Conservation (phyloP, 768 basidiomycete genomes). For the Scleroderma bovista region DNA sequence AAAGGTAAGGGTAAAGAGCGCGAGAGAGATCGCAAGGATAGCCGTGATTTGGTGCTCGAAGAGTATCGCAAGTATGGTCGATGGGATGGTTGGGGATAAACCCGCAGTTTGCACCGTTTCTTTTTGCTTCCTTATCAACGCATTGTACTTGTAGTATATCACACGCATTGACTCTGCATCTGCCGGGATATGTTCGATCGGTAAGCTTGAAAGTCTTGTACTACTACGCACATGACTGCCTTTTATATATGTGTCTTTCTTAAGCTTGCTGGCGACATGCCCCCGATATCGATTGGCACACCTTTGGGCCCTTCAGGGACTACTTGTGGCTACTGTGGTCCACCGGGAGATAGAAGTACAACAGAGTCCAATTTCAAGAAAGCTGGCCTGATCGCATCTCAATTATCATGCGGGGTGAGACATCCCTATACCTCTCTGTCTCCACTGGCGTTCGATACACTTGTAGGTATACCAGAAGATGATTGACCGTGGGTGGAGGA, state of each 20-base stretch:
- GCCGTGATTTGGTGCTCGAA: conserved; percentile 59
- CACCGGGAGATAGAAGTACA: conserved; percentile 43
- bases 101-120: background rate
- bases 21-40: conserved; percentile 50
- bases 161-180: too few relatives aligned
- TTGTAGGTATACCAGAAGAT: conserved; percentile 70
- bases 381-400: conserved; percentile 45
- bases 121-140: too few relatives aligned
- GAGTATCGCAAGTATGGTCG: conserved; percentile 81
- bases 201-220: too few relatives aligned
- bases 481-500: conserved; percentile 83
- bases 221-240: too few relatives aligned
- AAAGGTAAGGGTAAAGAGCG: conserved; percentile 55
- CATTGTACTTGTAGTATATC: background rate
- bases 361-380: conserved; percentile 39
- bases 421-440: background rate
- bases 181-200: too few relatives aligned
- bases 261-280: conserved; percentile 14
- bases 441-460: background rate
- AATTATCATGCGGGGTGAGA: conserved; percentile 49
- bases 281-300: conserved; percentile 21
- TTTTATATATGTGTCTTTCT: too few relatives aligned
- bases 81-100: conserved; percentile 83
- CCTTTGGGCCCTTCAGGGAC: conserved; percentile 26
- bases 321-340: conserved; percentile 66